A percentile compares a stretch with the other conserved stretches of the same genome.
Conservation (phyloP, 345 rosid species). For the Moricandia arvensis region DNA sequence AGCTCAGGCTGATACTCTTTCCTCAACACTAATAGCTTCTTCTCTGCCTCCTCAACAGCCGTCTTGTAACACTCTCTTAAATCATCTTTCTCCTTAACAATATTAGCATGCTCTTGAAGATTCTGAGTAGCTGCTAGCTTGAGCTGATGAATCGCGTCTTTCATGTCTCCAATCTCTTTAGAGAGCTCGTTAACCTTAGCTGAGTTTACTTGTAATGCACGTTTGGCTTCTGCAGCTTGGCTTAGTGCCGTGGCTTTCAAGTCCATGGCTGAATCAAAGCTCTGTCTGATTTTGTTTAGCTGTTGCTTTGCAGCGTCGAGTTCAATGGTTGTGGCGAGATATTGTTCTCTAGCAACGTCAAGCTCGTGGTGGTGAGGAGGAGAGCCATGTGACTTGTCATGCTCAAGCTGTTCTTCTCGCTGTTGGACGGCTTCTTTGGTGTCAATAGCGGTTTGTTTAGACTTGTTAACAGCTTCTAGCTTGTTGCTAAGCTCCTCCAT, state of each 20-base stretch:
- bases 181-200: conserved; percentile 53
- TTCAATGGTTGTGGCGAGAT: conserved; percentile 44
- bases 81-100: conserved; percentile 49
- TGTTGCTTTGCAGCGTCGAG: conserved; percentile 69
- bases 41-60: conserved; percentile 51
- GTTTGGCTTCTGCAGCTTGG: conserved; percentile 68
- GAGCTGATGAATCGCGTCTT: conserved; percentile 54
- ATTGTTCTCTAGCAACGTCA: conserved; percentile 56
- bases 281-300: conserved; percentile 67
- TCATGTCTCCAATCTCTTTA: conserved; percentile 60
- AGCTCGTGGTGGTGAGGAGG: conserved; percentile 51
- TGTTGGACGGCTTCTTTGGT: conserved; percentile 49
- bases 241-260: conserved; percentile 56
- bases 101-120: conserved; percentile 44
- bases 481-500: conserved; percentile 45
- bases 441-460: conserved; percentile 47
- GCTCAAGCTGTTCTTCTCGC: conserved; percentile 58
- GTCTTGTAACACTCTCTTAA: conserved; percentile 39
- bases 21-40: conserved; percentile 42
- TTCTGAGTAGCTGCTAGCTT: conserved; percentile 52
- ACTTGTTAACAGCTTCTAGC: conserved; percentile 40
- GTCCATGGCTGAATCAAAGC: conserved; percentile 68
- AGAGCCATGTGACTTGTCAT: conserved; percentile 43
- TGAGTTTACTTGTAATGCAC: conserved; percentile 38
- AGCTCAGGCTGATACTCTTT: conserved; percentile 55